Evolutionary conservation across 192 early-diverging fungal species (phyloP), one percentile per base, ranked within the genome.

Genomic region (Backusella tarrabulga): DNA sequence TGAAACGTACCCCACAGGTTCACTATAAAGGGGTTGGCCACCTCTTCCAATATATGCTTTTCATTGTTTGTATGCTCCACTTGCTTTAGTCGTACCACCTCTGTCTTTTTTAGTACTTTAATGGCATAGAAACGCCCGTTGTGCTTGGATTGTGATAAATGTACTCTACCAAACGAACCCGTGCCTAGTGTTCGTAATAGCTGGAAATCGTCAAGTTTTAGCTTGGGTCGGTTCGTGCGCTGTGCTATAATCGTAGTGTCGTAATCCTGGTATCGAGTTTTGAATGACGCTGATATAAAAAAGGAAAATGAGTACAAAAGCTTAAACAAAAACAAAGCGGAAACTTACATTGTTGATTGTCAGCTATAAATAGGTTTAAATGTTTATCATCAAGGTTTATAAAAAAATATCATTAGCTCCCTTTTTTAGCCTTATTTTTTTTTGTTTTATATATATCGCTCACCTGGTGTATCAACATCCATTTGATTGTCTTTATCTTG

Each of bases 11-110:
- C 94, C 85, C 97, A 90, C 83, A 99, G 89, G 74, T 89, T 87
- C 75, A 98, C 94, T 54, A 98, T 82, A 76, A 96, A 97, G 26
- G 96, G 96, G 84, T 81, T 94, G 84, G 90, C 87, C 68, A 97
- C 91, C 72, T 88, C 85, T 76, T 95, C 96, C 21, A 99, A 86
- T 77, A 99, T 97, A 71, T 90, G 87, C 79, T 96, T 96, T 86
- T 99, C 97, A 86, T 97, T 99, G 77, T 97, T 94, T 36, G 96
- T 98, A 79, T 99, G 97, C 87, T 99, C 97, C 12, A 99, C 96
- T 81, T 99, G 97, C 83, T 96, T 95, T 81, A 96, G 88, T 69
- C 93, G 92, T 54, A 99, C 95, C 7, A 99, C 95, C 74, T 99
- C 95, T 41, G 90, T 83, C 83, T 99, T 99, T 73, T 92, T 93